Evolutionary conservation across 2,329 filamentous ascomycete genomes (phyloP).

Genomic region (Nothopassalora personata): DNA sequence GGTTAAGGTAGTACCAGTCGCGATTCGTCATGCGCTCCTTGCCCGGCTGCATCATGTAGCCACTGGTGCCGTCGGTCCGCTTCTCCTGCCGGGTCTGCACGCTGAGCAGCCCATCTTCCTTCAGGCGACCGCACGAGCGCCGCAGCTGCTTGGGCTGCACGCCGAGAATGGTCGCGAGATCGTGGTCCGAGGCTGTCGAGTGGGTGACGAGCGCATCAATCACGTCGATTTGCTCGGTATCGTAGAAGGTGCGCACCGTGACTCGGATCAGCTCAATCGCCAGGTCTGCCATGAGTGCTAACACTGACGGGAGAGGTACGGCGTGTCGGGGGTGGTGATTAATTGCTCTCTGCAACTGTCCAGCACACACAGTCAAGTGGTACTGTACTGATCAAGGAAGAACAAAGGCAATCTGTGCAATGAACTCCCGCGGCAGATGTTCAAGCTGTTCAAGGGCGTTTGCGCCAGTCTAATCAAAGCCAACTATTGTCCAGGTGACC

Average conservation of each 20-base stretch:
- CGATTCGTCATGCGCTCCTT: slow-evolving; percentile 44
- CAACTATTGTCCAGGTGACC: no score
- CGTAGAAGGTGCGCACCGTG: slow-evolving; percentile 79
- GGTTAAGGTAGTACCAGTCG: slow-evolving; percentile 97
- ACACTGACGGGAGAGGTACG: background rate
- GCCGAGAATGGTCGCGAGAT: slow-evolving; percentile 78
- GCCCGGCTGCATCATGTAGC: slow-evolving; percentile 21
- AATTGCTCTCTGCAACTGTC: background rate
- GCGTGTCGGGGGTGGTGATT: background rate
- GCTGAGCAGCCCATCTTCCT: slow-evolving; percentile 78
- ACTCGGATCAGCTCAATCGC: slow-evolving; percentile 78
- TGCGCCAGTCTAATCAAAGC: no score
- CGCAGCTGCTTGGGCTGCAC: slow-evolving; percentile 90
- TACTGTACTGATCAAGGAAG: slow-evolving; percentile 26
- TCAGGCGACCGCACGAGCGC: slow-evolving; percentile 77
- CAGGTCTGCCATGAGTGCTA: slow-evolving; percentile 48
- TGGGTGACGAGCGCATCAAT: slow-evolving; percentile 74
- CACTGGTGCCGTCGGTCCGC: slow-evolving; percentile 27
- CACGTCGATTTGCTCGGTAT: slow-evolving; percentile 75
- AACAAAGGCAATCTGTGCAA: slow-evolving; percentile 3
- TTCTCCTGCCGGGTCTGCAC: slow-evolving; percentile 55
- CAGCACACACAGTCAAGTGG: slow-evolving; percentile 29
- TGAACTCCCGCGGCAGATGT: no score
- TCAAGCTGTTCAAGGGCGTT: no score
- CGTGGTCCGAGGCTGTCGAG: slow-evolving; percentile 72